phyloP scores from a whole-genome alignment of 2,329 filamentous ascomycete species.

The Phialophora chinensis region DNA sequence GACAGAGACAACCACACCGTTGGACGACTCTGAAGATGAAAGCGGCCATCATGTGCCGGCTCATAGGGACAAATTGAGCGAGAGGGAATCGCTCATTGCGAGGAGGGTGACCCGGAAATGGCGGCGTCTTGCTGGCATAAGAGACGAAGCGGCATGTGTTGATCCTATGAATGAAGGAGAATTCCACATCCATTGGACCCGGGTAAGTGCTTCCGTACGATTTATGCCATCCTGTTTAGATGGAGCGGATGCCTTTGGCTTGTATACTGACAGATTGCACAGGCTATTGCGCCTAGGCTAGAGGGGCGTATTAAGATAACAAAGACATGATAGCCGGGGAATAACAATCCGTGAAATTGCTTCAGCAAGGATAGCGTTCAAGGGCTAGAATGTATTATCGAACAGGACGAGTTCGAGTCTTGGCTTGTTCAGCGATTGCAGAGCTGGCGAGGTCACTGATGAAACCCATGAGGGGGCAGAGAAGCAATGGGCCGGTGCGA shows the following conservation, averaged over 20 bases:
- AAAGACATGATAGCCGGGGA: neutral
- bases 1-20: conserved; percentile 28
- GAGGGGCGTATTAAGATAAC: conserved; percentile 71
- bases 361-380: neutral
- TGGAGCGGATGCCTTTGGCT: neutral
- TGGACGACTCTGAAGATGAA: conserved; percentile 59
- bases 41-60: conserved; percentile 39
- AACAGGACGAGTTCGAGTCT: neutral
- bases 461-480: neutral
- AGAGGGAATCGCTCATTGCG: conserved; percentile 40
- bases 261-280: conserved; percentile 9
- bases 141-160: conserved; percentile 31
- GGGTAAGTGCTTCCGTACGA: conserved; percentile 23
- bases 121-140: conserved; percentile 36
- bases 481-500: neutral
- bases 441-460: neutral
- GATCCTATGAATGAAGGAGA: conserved; percentile 36
- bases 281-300: conserved; percentile 75
- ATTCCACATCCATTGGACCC: conserved; percentile 39
- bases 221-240: neutral
- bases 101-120: conserved; percentile 38
- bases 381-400: neutral
- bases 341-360: neutral
- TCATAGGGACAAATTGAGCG: conserved; percentile 19
- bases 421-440: neutral